Evolutionary conservation across 2,329 filamentous ascomycete genomes (phyloP).

Genomic region (Diaporthe ilicicola): DNA sequence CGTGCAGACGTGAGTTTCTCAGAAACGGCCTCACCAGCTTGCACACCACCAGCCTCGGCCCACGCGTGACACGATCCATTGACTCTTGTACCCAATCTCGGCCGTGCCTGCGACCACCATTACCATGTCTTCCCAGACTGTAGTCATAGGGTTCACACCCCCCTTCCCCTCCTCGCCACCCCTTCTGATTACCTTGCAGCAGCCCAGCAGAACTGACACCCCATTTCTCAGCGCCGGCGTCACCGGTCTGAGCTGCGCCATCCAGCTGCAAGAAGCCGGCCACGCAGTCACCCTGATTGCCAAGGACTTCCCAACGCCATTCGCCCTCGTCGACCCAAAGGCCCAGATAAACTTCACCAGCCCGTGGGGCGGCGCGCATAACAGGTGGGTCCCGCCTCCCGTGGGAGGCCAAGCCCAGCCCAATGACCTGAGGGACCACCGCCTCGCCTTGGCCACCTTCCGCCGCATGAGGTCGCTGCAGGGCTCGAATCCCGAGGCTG

Average conservation of each 20-base stretch:
- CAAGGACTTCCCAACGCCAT: constrained; percentile 56
- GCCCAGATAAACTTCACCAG: constrained; percentile 62
- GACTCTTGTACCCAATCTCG: not conserved
- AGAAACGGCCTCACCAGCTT: not conserved
- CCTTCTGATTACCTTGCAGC: not conserved
- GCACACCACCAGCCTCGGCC: constrained; percentile 11
- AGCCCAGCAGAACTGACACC: constrained; percentile 6
- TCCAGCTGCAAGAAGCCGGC: constrained; percentile 53
- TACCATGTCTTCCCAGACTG: constrained; percentile 17
- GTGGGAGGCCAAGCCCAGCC: constrained; percentile 31
- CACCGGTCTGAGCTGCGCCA: constrained; percentile 58
- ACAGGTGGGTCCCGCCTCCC: constrained; percentile 57
- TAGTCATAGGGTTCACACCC: constrained; percentile 29
- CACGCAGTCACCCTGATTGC: constrained; percentile 54
- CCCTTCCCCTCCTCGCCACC: not conserved
- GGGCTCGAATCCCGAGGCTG: constrained; percentile 46
- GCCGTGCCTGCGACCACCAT: not conserved
- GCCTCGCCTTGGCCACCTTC: constrained; percentile 52
- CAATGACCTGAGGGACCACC: constrained; percentile 49
- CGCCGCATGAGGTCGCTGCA: constrained; percentile 49
- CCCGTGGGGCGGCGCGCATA: constrained; percentile 66
- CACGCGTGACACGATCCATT: not conserved
- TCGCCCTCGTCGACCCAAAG: constrained; percentile 51
- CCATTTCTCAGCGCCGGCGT: constrained; percentile 54
- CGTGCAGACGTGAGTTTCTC: not conserved